A percentile compares a stretch with the other conserved stretches of the same genome.
These are phyloP conservation scores for Umbilicaria muhlenbergii DNA, from an alignment of 495 filamentous ascomycete species.

Conservation along the genomic window DNA sequence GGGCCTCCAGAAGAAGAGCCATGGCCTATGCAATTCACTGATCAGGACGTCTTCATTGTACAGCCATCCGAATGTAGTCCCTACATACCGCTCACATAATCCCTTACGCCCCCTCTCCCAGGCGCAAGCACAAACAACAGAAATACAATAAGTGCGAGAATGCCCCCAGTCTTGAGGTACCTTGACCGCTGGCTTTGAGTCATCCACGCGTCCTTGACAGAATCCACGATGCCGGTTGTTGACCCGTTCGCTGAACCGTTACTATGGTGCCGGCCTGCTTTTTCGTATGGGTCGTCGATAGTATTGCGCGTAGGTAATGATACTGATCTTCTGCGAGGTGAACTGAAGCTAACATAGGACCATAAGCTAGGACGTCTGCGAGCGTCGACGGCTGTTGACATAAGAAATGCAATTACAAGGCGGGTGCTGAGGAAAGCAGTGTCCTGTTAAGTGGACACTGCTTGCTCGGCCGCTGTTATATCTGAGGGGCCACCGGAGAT, in stretches of 20 bases:
- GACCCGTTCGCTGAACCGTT: slow-evolving; percentile 7
- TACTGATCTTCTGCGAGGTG: slow-evolving; percentile 19
- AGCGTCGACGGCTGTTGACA: slow-evolving; percentile 27
- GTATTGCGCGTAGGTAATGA: slow-evolving; percentile 22
- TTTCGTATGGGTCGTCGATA: slow-evolving; percentile 26
- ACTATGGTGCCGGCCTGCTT: slow-evolving; percentile 21
- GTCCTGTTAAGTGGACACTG: too few species aligned
- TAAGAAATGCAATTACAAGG: slow-evolving; percentile 8
- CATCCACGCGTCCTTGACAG: slow-evolving; percentile 37
- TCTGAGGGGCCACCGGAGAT: too few species aligned
- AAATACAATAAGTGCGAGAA: slow-evolving; percentile 58
- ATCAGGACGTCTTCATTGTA: too few species aligned
- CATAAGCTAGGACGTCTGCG: slow-evolving; percentile 27
- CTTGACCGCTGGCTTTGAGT: slow-evolving; percentile 59
- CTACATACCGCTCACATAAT: slow-evolving; percentile 25
- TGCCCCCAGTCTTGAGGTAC: slow-evolving; percentile 68
- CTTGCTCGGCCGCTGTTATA: too few species aligned
- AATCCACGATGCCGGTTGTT: slow-evolving; percentile 22
- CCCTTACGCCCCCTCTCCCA: slow-evolving; percentile 22
- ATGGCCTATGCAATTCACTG: slow-evolving; percentile 18
- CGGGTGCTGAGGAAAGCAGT: too few species aligned
- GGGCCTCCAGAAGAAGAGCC: background rate
- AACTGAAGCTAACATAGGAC: slow-evolving; percentile 31
- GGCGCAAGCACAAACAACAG: slow-evolving; percentile 64
- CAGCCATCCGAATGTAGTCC: slow-evolving; percentile 26